Percentiles rank a stretch among this genome's conserved stretches.
Conservation (phyloP, 352 stramenopile genomes). For the Pythium aquatile region DNA sequence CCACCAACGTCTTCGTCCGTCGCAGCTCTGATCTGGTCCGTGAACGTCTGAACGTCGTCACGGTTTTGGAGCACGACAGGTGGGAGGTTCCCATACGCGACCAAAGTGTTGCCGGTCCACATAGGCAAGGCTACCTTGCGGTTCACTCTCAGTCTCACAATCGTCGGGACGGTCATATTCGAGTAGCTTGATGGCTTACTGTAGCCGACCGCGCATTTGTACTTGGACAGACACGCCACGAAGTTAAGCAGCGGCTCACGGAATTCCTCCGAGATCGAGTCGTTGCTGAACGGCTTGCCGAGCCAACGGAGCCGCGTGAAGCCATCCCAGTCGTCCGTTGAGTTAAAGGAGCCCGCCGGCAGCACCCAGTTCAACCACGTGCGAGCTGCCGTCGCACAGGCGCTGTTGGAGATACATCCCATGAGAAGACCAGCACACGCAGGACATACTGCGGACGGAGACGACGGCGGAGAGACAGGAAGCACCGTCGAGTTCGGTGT, state of each 20-base stretch:
- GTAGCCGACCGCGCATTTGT: conserved; percentile 4
- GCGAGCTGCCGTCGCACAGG: not conserved
- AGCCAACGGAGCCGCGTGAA: not conserved
- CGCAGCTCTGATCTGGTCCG: not conserved
- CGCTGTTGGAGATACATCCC: not conserved
- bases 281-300: conserved; percentile 2
- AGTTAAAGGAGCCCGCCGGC: not conserved
- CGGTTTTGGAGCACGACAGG: not conserved
- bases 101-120: not conserved
- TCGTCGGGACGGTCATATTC: not conserved
- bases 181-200: not conserved
- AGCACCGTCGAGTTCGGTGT: not conserved
- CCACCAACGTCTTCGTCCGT: not conserved
- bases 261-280: not conserved
- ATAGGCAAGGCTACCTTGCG: not conserved
- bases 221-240: not conserved
- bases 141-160: not conserved
- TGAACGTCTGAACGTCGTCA: not conserved
- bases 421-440: not conserved
- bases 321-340: conserved; percentile 1
- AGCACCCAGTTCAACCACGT: not conserved
- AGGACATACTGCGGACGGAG: not conserved
- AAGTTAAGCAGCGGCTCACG: not conserved
- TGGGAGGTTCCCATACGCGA: not conserved
- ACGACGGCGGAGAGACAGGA: not conserved